Conservation (phyloP, 2,329 filamentous ascomycete species). For the Phialocephala sp. region DNA sequence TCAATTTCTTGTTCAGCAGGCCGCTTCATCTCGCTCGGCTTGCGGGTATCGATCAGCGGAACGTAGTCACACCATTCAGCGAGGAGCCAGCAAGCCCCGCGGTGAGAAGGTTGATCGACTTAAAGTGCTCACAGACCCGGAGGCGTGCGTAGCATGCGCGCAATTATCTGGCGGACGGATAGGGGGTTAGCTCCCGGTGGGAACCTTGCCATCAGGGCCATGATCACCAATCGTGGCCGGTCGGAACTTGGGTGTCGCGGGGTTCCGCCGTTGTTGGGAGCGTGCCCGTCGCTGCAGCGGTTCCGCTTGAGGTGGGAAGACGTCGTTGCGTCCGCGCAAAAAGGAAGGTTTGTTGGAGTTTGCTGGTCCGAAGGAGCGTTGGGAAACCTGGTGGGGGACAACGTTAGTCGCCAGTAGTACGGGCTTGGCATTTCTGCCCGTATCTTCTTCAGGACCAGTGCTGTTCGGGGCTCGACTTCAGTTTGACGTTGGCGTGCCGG, state of each 20-base stretch:
- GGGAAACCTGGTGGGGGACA: neutral
- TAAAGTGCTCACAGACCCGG: conserved; percentile 2
- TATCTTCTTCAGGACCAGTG: neutral
- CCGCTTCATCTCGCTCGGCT: neutral
- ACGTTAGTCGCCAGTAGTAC: neutral
- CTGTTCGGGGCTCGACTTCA: neutral
- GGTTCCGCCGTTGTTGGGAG: neutral
- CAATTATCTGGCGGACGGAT: neutral
- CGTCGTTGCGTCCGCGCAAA: neutral
- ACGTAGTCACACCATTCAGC: too few species aligned
- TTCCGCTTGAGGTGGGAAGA: neutral
- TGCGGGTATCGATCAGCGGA: neutral
- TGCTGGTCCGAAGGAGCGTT: neutral
- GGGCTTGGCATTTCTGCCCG: neutral
- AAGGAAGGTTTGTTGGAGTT: neutral
- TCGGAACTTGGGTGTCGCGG: neutral
- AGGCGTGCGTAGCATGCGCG: neutral
- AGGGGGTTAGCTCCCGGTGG: conserved; percentile 6
- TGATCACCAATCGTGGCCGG: neutral
- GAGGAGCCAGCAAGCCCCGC: neutral
- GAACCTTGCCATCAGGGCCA: conserved; percentile 2
- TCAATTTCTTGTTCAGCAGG: neutral
- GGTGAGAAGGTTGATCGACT: neutral
- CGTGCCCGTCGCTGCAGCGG: neutral
- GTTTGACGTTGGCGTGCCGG: conserved; percentile 7